Conservation (phyloP, 2,329 filamentous ascomycete genomes). For the Ophiostoma ips region DNA sequence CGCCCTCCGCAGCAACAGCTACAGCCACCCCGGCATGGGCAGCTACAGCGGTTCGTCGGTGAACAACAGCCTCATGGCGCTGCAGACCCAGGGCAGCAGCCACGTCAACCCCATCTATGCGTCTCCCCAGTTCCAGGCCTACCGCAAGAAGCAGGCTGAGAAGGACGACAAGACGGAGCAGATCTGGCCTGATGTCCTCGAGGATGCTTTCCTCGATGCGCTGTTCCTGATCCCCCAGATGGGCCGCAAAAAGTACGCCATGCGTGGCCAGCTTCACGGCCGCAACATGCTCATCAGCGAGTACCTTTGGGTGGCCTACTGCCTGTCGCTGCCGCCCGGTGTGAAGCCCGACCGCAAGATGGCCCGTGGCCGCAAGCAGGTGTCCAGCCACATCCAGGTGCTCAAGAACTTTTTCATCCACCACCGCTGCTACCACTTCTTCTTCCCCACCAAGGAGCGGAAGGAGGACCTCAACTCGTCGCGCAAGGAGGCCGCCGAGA, state of each 20-base stretch:
- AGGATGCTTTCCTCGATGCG: conserved; percentile 54
- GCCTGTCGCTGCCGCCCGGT: conserved; percentile 30
- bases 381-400: conserved; percentile 59
- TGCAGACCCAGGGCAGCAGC: neutral
- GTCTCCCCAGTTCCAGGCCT: conserved; percentile 49
- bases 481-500: conserved; percentile 25
- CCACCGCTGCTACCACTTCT: conserved; percentile 47
- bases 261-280: conserved; percentile 48
- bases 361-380: conserved; percentile 41
- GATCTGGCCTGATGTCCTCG: conserved; percentile 48
- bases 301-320: conserved; percentile 47
- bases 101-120: conserved; percentile 44
- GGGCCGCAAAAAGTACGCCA: conserved; percentile 52
- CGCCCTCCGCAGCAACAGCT: conserved; percentile 3
- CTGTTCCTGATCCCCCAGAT: conserved; percentile 52
- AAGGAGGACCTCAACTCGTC: conserved; percentile 29
- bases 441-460: conserved; percentile 42
- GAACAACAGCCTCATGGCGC: neutral
- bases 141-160: conserved; percentile 50
- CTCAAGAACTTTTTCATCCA: conserved; percentile 52
- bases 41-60: neutral
- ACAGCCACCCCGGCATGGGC: conserved; percentile 1
- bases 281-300: conserved; percentile 58
- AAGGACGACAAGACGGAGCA: conserved; percentile 48
- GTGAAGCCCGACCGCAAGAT: conserved; percentile 33